Percentiles rank a stretch among this genome's conserved stretches.
phyloP scores from a whole-genome alignment of 306 rosid species.

The Fragaria nilgerrensis region DNA sequence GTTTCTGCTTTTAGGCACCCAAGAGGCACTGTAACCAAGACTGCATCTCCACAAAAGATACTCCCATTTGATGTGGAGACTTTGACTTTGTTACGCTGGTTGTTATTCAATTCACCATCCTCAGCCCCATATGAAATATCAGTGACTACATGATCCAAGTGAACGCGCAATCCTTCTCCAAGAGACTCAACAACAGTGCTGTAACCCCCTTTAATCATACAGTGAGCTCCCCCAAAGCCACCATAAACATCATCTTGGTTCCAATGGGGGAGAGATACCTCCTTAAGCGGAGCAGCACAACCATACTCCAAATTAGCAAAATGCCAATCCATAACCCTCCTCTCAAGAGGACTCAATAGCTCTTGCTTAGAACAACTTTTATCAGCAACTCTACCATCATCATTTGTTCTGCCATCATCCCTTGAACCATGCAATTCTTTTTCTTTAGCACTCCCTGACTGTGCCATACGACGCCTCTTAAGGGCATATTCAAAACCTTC shows the following conservation, averaged over 20 bases:
- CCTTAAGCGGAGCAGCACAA: constrained; percentile 89
- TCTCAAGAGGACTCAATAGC: constrained; percentile 79
- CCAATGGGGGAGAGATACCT: constrained; percentile 98
- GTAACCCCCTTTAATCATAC: constrained; percentile 99
- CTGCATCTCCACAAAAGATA: constrained; percentile 81
- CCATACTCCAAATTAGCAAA: constrained; percentile 98
- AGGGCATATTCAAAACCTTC: constrained; percentile 97
- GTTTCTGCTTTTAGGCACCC: constrained; percentile 96
- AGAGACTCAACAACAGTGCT: constrained; percentile 88
- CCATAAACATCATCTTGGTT: constrained; percentile 99
- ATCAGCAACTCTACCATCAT: constrained; percentile 24
- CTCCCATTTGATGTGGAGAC: constrained; percentile 74
- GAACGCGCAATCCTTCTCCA: constrained; percentile 73
- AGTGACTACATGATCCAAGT: constrained; percentile 72
- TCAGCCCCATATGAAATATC: constrained; percentile 65
- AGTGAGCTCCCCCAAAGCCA: constrained; percentile 99
- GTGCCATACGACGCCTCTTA: constrained; percentile 61
- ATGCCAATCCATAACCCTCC: constrained; percentile 99
- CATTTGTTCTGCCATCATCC: constrained; percentile 32
- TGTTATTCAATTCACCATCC: constrained; percentile 32
- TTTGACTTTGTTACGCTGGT: constrained; percentile 53
- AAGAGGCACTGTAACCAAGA: constrained; percentile 86
- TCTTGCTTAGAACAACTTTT: constrained; percentile 38
- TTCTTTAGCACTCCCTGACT: constrained; percentile 43
- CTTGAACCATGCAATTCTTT: constrained; percentile 34